Conservation (phyloP, 2,329 filamentous ascomycete species). For the Chlorencoelia australis region DNA sequence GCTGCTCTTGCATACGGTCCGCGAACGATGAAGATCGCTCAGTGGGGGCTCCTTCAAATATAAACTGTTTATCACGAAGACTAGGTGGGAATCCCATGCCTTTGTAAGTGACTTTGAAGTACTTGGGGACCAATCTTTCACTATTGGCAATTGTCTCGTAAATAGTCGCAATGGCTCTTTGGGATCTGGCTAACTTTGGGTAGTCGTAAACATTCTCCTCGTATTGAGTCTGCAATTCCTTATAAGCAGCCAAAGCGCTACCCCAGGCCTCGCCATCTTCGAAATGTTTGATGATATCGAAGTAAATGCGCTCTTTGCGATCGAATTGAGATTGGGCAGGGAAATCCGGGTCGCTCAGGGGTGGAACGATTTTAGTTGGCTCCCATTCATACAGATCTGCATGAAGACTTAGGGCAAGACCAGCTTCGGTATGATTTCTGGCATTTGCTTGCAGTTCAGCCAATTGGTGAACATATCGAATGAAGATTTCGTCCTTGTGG, state of each 20-base stretch:
- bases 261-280: slow-evolving; percentile 94
- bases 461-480: slow-evolving; percentile 89
- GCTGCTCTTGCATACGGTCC: slow-evolving; percentile 84
- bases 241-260: slow-evolving; percentile 77
- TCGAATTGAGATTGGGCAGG: slow-evolving; percentile 82
- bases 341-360: slow-evolving; percentile 64
- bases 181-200: slow-evolving; percentile 76
- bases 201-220: slow-evolving; percentile 87
- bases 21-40: slow-evolving; percentile 77
- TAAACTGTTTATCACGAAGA: slow-evolving; percentile 81
- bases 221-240: slow-evolving; percentile 85
- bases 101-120: slow-evolving; percentile 84
- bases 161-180: slow-evolving; percentile 84
- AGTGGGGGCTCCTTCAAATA: slow-evolving; percentile 72
- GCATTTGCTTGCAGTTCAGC: slow-evolving; percentile 66
- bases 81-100: slow-evolving; percentile 78
- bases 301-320: slow-evolving; percentile 84
- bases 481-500: slow-evolving; percentile 94
- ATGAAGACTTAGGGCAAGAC: slow-evolving; percentile 78
- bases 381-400: slow-evolving; percentile 93
- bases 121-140: slow-evolving; percentile 68
- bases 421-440: slow-evolving; percentile 77
- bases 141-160: slow-evolving; percentile 82
- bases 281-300: slow-evolving; percentile 89
- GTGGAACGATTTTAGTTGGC: slow-evolving; percentile 52